A percentile compares a stretch with the other conserved stretches of the same genome.
Evolutionary conservation across 768 basidiomycete genomes (phyloP).

Genomic region (Russula compacta): DNA sequence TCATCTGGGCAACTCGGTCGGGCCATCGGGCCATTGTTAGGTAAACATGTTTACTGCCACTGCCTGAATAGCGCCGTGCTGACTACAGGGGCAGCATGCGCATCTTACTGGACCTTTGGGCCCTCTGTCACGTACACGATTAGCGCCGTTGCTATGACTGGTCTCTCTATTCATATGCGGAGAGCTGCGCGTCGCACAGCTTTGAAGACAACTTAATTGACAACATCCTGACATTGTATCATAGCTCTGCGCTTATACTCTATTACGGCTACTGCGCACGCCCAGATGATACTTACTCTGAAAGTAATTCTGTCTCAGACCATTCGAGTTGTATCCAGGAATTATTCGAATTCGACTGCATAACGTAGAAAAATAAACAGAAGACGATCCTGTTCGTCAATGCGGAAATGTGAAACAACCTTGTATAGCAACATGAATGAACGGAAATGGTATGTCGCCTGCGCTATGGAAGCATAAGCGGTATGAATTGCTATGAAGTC

Average conservation of each 20-base stretch:
- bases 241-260: not conserved
- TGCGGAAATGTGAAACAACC: conserved; percentile 26
- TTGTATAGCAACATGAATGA: conserved; percentile 20
- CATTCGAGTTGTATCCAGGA: not conserved
- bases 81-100: conserved; percentile 49
- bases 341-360: not conserved
- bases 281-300: not conserved
- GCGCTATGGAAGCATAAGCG: not conserved
- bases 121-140: conserved; percentile 66
- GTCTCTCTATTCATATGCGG: conserved; percentile 50
- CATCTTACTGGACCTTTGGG: conserved; percentile 82
- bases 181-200: conserved; percentile 28
- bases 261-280: not conserved
- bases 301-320: not conserved
- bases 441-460: conserved; percentile 7
- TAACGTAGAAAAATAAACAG: conserved; percentile 7
- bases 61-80: not conserved
- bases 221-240: not conserved
- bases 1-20: conserved; percentile 93
- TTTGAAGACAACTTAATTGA: conserved; percentile 1
- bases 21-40: conserved; percentile 86
- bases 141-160: conserved; percentile 56
- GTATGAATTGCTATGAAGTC: conserved; percentile 1
- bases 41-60: conserved; percentile 28
- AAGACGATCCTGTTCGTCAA: conserved; percentile 4